Evolutionary conservation across 2,329 filamentous ascomycete species (phyloP).

Genomic region (Intubia oerlemansii): DNA sequence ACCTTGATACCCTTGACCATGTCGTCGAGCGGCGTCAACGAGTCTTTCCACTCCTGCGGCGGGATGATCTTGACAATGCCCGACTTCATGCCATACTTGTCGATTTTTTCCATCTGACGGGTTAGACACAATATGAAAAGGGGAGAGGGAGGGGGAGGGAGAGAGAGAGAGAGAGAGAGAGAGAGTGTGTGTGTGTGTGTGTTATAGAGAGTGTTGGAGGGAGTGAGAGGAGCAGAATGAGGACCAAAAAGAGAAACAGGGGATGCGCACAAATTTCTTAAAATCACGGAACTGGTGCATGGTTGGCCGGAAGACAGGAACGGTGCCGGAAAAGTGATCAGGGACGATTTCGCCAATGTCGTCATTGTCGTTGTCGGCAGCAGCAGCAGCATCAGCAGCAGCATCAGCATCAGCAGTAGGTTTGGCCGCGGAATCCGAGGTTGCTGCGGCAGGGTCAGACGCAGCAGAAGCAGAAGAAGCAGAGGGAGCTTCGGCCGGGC

Average conservation of each 20-base stretch:
- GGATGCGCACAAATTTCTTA: conserved; percentile 53
- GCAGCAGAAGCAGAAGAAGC: neutral
- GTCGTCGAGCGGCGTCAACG: conserved; percentile 59
- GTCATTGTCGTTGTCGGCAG: too few relatives aligned
- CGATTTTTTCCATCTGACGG: conserved; percentile 52
- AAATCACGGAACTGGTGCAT: conserved; percentile 94
- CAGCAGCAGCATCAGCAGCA: too few relatives aligned
- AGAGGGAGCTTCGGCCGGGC: too few relatives aligned
- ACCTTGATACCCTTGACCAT: conserved; percentile 80
- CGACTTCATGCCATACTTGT: conserved; percentile 90
- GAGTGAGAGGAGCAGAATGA: too few relatives aligned
- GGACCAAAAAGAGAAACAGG: conserved; percentile 1
- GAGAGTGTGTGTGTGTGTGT: neutral
- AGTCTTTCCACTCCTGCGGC: conserved; percentile 77
- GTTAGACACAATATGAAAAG: conserved; percentile 1
- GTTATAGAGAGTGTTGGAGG: too few relatives aligned
- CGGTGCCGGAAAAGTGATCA: conserved; percentile 74
- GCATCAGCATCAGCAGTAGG: too few relatives aligned
- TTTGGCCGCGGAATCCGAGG: neutral
- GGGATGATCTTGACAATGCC: conserved; percentile 94
- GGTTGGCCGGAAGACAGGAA: conserved; percentile 86
- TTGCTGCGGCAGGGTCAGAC: neutral
- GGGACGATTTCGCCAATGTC: conserved; percentile 67
- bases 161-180: neutral
- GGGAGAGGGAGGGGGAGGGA: neutral